Base-by-base conservation (phyloP, 2,329 filamentous ascomycete species). In the Cladophialophora bantiana region DNA sequence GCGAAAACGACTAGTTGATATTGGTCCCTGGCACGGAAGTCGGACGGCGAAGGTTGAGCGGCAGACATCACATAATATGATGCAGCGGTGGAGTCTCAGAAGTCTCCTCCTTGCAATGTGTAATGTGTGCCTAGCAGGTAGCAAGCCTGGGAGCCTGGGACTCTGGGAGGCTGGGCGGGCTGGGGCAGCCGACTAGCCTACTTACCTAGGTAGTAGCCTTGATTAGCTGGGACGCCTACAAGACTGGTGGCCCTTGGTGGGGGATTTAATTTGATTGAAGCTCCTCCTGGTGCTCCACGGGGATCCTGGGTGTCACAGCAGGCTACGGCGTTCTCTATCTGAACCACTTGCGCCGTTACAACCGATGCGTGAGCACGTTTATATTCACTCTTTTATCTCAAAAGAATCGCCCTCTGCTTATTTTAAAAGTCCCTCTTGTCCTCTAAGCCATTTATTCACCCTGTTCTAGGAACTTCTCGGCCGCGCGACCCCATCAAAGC, bases 51-150 rank as follows among this genome's bases (percentile, higher is more conserved):
- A 45, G 42, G 57, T 34, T 42, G 42, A 35, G 34, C 34, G 59
- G 45, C 45, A 61, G 52, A 6, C 31, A 61, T 53, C 15, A 61
- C 48, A 54, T 61, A 61, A 61, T 61, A 61, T 61, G 59, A 61
- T 61, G 59, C 38, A 48, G 52, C 40, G 36, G 59, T 61, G 59
- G 59, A 61, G 59, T 26, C 45, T 7, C 26, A 2, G 2, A 26
- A 26, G 26, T 26, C 26, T 26, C 26, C 26, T 26, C 26, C 26
- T 26, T 26, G 26, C 26, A 26, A 26, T 26, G 26, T 3, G 26
- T 3, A 26, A 26, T 26, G 26, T 3, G 26, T 26, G 26, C 26
- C 26, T 26, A 26, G 26, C 26, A 26, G 18, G 45, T 50, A 20
- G 18, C 26, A 50, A 50, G 45, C 45, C 45, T 50, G 45, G 45